Percentiles rank a stretch among this genome's conserved stretches.
Evolutionary conservation across 2,329 filamentous ascomycete species (phyloP).

Genomic region (Phoma herbarum): DNA sequence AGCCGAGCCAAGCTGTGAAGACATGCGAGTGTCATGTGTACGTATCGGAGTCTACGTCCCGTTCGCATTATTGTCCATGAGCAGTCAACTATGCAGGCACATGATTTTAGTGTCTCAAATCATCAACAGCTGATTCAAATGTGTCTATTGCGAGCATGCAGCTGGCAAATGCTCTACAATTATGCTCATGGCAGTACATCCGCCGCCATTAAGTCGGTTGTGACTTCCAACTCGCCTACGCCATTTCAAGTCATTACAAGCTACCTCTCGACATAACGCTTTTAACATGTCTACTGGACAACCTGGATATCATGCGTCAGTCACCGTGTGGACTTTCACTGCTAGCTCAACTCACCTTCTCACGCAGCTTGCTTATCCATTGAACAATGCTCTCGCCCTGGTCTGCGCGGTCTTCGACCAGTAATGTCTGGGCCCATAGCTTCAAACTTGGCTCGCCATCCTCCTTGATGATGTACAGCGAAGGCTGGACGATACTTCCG

Average conservation of each 20-base stretch:
- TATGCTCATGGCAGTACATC: conserved; percentile 10
- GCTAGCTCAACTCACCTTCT: conserved; percentile 75
- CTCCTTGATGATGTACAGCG: conserved; percentile 91
- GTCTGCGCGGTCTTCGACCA: conserved; percentile 94
- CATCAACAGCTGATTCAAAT: background rate
- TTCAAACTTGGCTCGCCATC: conserved; percentile 95
- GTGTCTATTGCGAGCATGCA: conserved; percentile 16
- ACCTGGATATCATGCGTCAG: conserved; percentile 35
- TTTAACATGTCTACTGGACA: conserved; percentile 44
- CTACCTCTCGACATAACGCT: conserved; percentile 13
- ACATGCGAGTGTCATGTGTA: background rate
- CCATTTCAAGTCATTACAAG: conserved; percentile 13
- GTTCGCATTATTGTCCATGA: background rate
- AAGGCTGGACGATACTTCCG: conserved; percentile 90
- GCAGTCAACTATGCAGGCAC: background rate
- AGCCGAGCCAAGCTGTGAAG: conserved; percentile 27
- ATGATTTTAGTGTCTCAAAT: background rate
- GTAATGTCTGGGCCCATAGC: conserved; percentile 93
- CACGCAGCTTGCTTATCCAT: conserved; percentile 89
- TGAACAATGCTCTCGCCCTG: conserved; percentile 92
- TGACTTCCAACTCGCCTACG: conserved; percentile 8
- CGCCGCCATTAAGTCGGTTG: conserved; percentile 5
- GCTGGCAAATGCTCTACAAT: conserved; percentile 8
- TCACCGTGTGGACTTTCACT: background rate
- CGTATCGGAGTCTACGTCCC: background rate